Conservation (phyloP, 495 filamentous ascomycete genomes). For the Xylaria longipes region DNA sequence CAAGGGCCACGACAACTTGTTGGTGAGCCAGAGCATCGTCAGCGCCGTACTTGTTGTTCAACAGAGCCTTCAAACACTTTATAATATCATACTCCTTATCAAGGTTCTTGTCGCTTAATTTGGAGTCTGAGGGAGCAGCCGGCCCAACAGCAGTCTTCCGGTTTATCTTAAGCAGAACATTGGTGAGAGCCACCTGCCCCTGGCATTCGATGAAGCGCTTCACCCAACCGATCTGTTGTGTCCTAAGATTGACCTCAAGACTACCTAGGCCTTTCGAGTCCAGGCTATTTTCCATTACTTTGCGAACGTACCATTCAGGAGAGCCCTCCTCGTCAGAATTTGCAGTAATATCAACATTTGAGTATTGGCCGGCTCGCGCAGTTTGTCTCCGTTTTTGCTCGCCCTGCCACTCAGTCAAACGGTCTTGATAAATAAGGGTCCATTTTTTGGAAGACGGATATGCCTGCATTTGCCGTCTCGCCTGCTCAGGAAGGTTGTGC, state of each 20-base stretch:
- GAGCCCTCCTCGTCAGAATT: constrained; percentile 91
- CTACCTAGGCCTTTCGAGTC: constrained; percentile 89
- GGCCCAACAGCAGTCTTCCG: constrained; percentile 79
- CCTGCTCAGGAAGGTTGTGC: constrained; percentile 96
- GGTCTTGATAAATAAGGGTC: constrained; percentile 95
- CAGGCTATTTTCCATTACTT: constrained; percentile 94
- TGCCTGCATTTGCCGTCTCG: constrained; percentile 90
- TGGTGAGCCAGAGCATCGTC: constrained; percentile 95
- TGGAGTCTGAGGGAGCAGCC: constrained; percentile 66
- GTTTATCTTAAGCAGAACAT: constrained; percentile 91
- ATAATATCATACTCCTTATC: constrained; percentile 97
- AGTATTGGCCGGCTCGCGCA: constrained; percentile 69
- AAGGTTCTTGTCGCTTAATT: constrained; percentile 78
- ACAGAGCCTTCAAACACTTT: constrained; percentile 94
- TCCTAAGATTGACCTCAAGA: constrained; percentile 90
- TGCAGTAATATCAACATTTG: constrained; percentile 63
- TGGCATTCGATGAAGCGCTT: constrained; percentile 96
- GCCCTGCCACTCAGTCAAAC: constrained; percentile 88
- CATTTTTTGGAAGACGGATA: constrained; percentile 96
- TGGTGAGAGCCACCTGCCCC: constrained; percentile 94
- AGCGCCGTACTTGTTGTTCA: constrained; percentile 99
- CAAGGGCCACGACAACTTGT: constrained; percentile 85
- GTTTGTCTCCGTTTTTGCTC: constrained; percentile 86
- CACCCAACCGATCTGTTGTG: constrained; percentile 98
- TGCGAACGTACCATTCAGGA: constrained; percentile 97